Percentiles rank a stretch among this genome's conserved stretches.
phyloP scores from a whole-genome alignment of 805 yeast genomes.

The Jamesozyma hellenica region DNA sequence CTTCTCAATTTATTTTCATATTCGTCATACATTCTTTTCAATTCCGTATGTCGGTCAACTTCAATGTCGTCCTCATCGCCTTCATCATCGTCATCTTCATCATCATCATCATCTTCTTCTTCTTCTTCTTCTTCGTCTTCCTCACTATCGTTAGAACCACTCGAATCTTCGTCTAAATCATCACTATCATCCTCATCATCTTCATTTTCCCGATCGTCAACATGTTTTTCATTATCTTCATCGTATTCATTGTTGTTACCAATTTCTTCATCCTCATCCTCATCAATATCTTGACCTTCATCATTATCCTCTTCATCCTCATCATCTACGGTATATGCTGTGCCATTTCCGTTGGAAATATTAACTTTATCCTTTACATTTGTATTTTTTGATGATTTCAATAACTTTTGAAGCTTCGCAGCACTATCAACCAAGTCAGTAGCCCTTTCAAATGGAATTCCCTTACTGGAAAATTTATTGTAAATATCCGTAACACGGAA shows the following conservation, averaged over 20 bases:
- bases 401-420: constrained; percentile 21
- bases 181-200: constrained; percentile 20
- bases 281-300: constrained; percentile 22
- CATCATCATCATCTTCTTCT: constrained; percentile 8
- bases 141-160: background rate
- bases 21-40: constrained; percentile 29
- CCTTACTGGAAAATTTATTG: constrained; percentile 11
- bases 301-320: constrained; percentile 16
- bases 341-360: background rate
- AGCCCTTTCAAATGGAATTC: constrained; percentile 29
- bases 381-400: background rate
- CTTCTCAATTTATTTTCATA: constrained; percentile 30
- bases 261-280: constrained; percentile 5
- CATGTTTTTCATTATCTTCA: constrained; percentile 7
- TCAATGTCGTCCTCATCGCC: constrained; percentile 20
- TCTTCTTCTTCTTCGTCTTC: constrained; percentile 14
- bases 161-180: background rate
- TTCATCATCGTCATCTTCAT: constrained; percentile 17
- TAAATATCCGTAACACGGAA: constrained; percentile 42
- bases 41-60: constrained; percentile 27
- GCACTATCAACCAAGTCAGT: constrained; percentile 36
- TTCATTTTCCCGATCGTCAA: constrained; percentile 24
- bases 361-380: constrained; percentile 7
- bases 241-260: constrained; percentile 18
- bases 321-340: constrained; percentile 1